These are phyloP conservation scores for Cadophora luteo-olivacea DNA, from an alignment of 2,329 filamentous ascomycete species.

Conservation along the genomic window DNA sequence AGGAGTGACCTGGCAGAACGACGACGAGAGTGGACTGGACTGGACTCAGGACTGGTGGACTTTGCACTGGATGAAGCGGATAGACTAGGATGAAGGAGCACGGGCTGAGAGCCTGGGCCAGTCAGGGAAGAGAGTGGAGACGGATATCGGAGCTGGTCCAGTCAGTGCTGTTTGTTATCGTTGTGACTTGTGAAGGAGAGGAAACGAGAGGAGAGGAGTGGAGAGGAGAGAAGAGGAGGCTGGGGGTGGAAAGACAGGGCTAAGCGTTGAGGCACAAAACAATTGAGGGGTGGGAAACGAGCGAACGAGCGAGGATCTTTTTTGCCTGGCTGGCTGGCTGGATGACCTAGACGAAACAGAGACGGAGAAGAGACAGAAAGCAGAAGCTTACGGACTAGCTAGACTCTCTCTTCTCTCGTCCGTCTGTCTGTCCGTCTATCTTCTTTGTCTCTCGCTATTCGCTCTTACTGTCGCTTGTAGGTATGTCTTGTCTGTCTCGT, in stretches of 20 bases:
- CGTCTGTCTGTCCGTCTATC: not conserved
- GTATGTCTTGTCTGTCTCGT: not conserved
- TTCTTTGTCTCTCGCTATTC: not conserved
- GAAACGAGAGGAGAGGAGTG: not conserved
- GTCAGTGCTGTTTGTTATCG: not conserved
- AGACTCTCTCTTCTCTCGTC: not conserved
- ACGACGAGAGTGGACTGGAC: constrained; percentile 3
- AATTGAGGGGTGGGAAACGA: constrained; percentile 5
- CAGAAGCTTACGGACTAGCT: not conserved
- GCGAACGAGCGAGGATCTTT: not conserved
- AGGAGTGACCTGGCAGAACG: constrained; percentile 13
- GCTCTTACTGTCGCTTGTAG: not conserved
- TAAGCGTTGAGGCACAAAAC: constrained; percentile 9
- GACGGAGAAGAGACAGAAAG: not conserved
- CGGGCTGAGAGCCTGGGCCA: constrained; percentile 17
- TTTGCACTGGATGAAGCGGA: not conserved
- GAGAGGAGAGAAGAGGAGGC: not conserved
- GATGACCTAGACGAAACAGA: not conserved
- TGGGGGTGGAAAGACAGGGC: constrained; percentile 6
- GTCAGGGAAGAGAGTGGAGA: constrained; percentile 3
- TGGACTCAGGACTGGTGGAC: not conserved
- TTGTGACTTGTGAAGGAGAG: not conserved
- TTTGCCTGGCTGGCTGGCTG: not conserved
- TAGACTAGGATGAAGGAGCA: not conserved
- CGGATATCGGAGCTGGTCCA: not conserved